A percentile compares a stretch with the other conserved stretches of the same genome.
Conservation (phyloP, 2,329 filamentous ascomycete genomes). For the Sporothrix brasiliensis region DNA sequence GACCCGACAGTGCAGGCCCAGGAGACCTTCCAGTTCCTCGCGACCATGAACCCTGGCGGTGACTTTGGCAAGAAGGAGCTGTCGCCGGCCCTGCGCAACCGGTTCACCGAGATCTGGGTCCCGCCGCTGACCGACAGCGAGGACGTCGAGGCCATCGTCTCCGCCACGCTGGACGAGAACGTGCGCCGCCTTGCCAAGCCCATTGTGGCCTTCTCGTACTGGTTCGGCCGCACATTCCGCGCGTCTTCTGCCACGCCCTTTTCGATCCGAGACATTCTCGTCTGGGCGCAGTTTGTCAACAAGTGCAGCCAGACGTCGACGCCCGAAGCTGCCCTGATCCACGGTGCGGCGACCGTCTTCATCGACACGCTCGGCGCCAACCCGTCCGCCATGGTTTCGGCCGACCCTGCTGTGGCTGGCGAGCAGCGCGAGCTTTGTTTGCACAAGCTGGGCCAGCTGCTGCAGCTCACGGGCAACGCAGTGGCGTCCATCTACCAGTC, state of each 20-base stretch:
- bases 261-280: slow-evolving; percentile 88
- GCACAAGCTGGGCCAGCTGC: slow-evolving; percentile 67
- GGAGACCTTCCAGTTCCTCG: slow-evolving; percentile 89
- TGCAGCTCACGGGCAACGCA: slow-evolving; percentile 56
- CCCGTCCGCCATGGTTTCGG: slow-evolving; percentile 81
- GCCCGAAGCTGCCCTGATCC: slow-evolving; percentile 57
- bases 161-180: slow-evolving; percentile 66
- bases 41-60: slow-evolving; percentile 98
- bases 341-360: slow-evolving; percentile 93
- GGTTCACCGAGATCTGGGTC: slow-evolving; percentile 99
- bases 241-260: slow-evolving; percentile 74
- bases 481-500: slow-evolving; percentile 67
- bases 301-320: slow-evolving; percentile 51
- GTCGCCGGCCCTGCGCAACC: slow-evolving; percentile 90
- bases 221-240: slow-evolving; percentile 85
- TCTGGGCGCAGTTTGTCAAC: slow-evolving; percentile 94
- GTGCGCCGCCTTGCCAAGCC: slow-evolving; percentile 56
- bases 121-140: slow-evolving; percentile 80
- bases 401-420: slow-evolving; percentile 66
- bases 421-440: slow-evolving; percentile 75
- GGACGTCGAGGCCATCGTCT: slow-evolving; percentile 85
- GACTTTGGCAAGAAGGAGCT: slow-evolving; percentile 98
- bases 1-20: slow-evolving; percentile 77
- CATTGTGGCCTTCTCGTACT: slow-evolving; percentile 86
- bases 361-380: slow-evolving; percentile 95